phyloP scores from a whole-genome alignment of 2,329 filamentous ascomycete species.

The Emericellopsis atlantica region DNA sequence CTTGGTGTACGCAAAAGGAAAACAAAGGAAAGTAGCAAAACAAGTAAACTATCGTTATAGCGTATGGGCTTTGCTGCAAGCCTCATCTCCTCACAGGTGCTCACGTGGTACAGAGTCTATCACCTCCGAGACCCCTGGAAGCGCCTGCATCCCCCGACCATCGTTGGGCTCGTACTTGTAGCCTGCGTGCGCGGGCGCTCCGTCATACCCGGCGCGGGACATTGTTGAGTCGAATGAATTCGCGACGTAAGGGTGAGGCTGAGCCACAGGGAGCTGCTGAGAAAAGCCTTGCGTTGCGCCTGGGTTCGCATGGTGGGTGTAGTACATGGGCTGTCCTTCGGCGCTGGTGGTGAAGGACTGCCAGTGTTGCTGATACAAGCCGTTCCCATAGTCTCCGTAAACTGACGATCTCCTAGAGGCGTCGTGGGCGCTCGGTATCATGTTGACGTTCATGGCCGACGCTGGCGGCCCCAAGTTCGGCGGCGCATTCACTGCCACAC shows the following conservation, averaged over 20 bases:
- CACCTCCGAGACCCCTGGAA: conserved; percentile 7
- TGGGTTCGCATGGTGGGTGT: conserved; percentile 25
- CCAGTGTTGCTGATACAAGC: conserved; percentile 28
- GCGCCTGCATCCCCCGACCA: conserved; percentile 17
- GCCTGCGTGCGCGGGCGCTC: too few species aligned
- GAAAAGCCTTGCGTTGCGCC: not conserved
- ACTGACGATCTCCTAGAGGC: conserved; percentile 30
- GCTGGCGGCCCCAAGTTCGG: conserved; percentile 18
- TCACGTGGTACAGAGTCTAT: conserved; percentile 15
- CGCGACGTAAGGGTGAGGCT: conserved; percentile 1
- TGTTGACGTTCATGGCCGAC: conserved; percentile 27
- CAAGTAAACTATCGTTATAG: too few species aligned
- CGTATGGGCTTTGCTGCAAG: not conserved
- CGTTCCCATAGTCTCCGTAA: conserved; percentile 30
- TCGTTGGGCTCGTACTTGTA: conserved; percentile 10
- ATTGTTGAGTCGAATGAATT: conserved; percentile 17
- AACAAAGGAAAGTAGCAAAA: not conserved
- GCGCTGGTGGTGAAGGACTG: conserved; percentile 28
- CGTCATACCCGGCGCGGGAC: conserved; percentile 14
- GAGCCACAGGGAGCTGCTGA: conserved; percentile 16
- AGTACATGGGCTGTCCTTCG: conserved; percentile 25
- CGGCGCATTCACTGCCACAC: conserved; percentile 20
- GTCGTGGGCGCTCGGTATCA: conserved; percentile 31
- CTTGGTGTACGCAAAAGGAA: not conserved
- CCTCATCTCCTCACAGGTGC: conserved; percentile 6